Evolutionary conservation across 2,329 filamentous ascomycete genomes (phyloP), one percentile per base, ranked within the genome.

Genomic region (Beauveria caledonica): DNA sequence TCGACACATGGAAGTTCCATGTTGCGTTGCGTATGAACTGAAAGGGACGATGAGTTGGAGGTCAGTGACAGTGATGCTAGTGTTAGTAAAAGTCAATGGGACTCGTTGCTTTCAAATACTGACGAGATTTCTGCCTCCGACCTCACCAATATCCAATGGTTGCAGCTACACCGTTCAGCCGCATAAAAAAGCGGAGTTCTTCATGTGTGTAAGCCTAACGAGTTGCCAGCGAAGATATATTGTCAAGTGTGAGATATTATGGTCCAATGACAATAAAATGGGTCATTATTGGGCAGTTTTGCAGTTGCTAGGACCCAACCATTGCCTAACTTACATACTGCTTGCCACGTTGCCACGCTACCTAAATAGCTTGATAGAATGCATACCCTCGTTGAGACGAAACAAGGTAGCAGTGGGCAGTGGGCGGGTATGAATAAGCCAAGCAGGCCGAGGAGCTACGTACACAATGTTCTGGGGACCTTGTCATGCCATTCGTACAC

Each of bases 1-100:
- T 84, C 78, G 65, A 85, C 69, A 64, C 78, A 78, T 53, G 83
- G 81, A 64, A 80, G 69, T 71, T 76, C 76, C 65, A 71, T 70
- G 58, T 71, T 62, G 61, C 64, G 64, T 60, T 58, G 62, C 61
- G 52, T 54, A 17, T 29, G 23, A 15, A 15, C 10, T 23, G 13
- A 17, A 40, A 4, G 23, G n/a, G 19, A 15, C 8, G 15, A 46
- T 29, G 58, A 58, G 60, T 55, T 21, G 56, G 25, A 23, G 21
- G 11, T 39, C n/a, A 39, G 36, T 58, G 36, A 44, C 11, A 39
- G 23, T 44, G 46, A 58, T 44, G 36, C 17, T 44, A 10, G 3
- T 44, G 25, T 33, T 33, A n/a, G 5, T 27, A 17, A 25, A 27
- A 33, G 21, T 13, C 7, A 3, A 39, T 17, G 11, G 8, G 15